These are phyloP conservation scores for Cajanus cajan DNA, from an alignment of 306 rosid genomes.

Conservation along the genomic window DNA sequence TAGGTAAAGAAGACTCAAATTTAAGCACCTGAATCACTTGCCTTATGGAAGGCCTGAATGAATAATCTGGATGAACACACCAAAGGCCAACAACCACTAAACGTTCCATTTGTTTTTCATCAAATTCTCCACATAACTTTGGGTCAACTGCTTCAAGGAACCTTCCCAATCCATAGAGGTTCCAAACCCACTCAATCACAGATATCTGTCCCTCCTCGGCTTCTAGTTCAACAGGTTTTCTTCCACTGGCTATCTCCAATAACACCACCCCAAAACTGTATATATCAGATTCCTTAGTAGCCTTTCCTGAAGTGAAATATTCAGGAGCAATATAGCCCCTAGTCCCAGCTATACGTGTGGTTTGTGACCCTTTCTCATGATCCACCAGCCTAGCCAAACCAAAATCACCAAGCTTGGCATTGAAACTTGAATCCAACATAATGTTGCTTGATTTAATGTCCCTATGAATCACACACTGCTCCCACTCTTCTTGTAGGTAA, in stretches of 20 bases:
- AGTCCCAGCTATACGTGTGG: conserved; percentile 34
- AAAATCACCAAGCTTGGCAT: conserved; percentile 46
- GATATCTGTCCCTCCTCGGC: conserved; percentile 17
- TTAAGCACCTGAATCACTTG: conserved; percentile 43
- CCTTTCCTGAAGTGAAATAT: conserved; percentile 34
- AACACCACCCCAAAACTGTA: conserved; percentile 43
- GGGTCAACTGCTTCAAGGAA: conserved; percentile 31
- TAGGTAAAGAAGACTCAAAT: conserved; percentile 36
- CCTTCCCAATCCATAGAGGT: conserved; percentile 32
- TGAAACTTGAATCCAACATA: conserved; percentile 47
- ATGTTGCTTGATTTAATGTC: conserved; percentile 55
- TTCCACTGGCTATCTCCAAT: conserved; percentile 43
- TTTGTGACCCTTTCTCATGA: conserved; percentile 37
- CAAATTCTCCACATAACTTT: conserved; percentile 27
- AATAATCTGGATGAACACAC: conserved; percentile 44
- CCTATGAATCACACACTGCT: conserved; percentile 47
- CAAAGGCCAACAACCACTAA: conserved; percentile 45
- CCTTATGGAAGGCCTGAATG: conserved; percentile 35
- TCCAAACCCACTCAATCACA: conserved; percentile 51
- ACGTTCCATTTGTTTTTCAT: conserved; percentile 32
- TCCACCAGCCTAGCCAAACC: conserved; percentile 48
- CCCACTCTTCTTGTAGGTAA: conserved; percentile 50
- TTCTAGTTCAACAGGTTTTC: conserved; percentile 23
- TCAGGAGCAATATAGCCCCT: conserved; percentile 53
- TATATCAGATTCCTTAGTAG: conserved; percentile 38